Percentiles rank a stretch among this genome's conserved stretches.
Evolutionary conservation across 106 monocot species (phyloP).

Genomic region (Phalaenopsis aphrodite): DNA sequence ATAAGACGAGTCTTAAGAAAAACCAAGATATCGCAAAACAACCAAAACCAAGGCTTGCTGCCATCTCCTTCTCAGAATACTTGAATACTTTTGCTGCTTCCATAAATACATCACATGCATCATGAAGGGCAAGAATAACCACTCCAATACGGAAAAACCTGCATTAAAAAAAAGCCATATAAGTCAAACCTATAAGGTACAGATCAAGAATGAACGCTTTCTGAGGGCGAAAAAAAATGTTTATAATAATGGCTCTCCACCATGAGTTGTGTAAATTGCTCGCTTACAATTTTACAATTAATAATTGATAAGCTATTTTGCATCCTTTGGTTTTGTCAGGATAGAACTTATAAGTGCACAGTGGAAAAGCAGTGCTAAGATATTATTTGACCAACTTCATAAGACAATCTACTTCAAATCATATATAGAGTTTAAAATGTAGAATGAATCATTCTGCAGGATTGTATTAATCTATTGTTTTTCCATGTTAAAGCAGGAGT

Average conservation of each 20-base stretch:
- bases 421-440: not conserved
- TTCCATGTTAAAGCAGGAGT: too few relatives aligned
- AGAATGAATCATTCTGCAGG: not conserved
- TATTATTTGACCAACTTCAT: not conserved
- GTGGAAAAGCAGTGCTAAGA: not conserved
- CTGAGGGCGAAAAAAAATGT: not conserved
- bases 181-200: not conserved
- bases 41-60: constrained; percentile 74
- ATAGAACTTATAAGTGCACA: not conserved
- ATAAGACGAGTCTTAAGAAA: constrained; percentile 60
- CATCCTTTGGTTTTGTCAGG: not conserved
- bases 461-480: not conserved
- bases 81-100: constrained; percentile 92
- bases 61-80: constrained; percentile 76
- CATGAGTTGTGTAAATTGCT: too few relatives aligned
- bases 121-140: constrained; percentile 77
- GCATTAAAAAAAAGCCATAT: constrained; percentile 12
- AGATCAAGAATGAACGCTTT: not conserved
- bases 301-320: not conserved
- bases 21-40: constrained; percentile 85
- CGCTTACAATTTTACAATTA: too few relatives aligned
- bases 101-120: constrained; percentile 81
- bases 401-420: not conserved
- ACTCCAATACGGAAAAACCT: constrained; percentile 86
- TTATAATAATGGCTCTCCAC: not conserved